Evolutionary conservation across 371 early-diverging fungal genomes (phyloP), one percentile per base, ranked within the genome.

Genomic region (Entomophthora muscae): DNA sequence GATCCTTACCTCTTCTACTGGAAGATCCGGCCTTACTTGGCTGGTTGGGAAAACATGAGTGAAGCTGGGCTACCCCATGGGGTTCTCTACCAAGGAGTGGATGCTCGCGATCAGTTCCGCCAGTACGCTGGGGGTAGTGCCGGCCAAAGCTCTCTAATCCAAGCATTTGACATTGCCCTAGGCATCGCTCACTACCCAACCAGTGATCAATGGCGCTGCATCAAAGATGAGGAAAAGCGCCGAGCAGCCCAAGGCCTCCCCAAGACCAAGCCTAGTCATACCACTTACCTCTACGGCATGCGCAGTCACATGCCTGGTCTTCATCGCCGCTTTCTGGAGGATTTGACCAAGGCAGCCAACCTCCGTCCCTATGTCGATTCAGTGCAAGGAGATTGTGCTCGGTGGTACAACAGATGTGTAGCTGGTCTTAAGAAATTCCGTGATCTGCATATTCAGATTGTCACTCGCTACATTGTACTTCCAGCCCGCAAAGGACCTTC

Each of bases 1-100:
- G 96, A 95, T 68, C 94, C 97, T 0, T 87, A 92, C 67, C 84
- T 95, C 61, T 98, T 98, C 73, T 95, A 90, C 75, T 84, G 90
- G 85, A 87, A 93, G 68, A 86, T 93, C 63, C 82, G 97, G 32
- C 85, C 85, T 31, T 98, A 89, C 73, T 71, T 92, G 65, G 89
- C 90, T 3, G 98, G 97, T 1, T 95, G 94, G 92, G 86, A 88
- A 67, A 89, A 92, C 70, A 85, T 88, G 79, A 83, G 82, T 30
- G 86, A 89, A 66, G 88, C 86, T 29, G 88, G 88, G 0, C 70
- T 93, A 60, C 91, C 91, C 1, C 67, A 86, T 57, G 95, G 95
- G 23, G 70, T 94, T 13, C 79, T 89, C n/a, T 97, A 91, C 71
- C 90, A 90, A 71, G 93, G 91, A 2, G 92, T 91, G 0, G 85